Percentiles rank a stretch among this genome's conserved stretches.
Evolutionary conservation across 1,284 basidiomycete species (phyloP).

Genomic region (Ustilago bromivora): DNA sequence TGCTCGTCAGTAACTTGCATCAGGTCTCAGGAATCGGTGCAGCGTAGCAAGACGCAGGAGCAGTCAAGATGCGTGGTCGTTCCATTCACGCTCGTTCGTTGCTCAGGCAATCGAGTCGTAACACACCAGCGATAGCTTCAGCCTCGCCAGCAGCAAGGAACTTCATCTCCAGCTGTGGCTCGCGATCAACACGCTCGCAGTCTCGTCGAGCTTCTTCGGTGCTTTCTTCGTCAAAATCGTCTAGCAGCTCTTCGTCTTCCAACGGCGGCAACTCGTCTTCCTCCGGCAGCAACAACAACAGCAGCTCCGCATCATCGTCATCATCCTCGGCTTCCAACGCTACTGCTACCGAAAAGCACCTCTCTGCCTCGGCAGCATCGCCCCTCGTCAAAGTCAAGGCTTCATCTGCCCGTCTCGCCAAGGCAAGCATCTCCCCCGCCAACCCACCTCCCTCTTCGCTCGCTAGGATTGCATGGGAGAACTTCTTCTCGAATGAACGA

Average conservation of each 20-base stretch:
- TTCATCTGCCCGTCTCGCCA: constrained; percentile 20
- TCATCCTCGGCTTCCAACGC: constrained; percentile 32
- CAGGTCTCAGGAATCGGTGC: constrained; percentile 8
- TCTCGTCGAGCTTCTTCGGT: constrained; percentile 36
- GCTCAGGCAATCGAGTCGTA: constrained; percentile 34
- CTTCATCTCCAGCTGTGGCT: constrained; percentile 40
- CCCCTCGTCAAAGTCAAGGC: constrained; percentile 35
- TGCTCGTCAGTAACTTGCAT: constrained; percentile 15
- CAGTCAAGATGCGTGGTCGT: constrained; percentile 44
- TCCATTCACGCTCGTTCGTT: constrained; percentile 48
- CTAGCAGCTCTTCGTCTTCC: constrained; percentile 25
- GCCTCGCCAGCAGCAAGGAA: constrained; percentile 17
- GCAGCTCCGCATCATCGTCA: constrained; percentile 34
- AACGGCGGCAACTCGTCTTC: constrained; percentile 35
- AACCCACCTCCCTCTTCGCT: constrained; percentile 54
- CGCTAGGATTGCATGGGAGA: constrained; percentile 47
- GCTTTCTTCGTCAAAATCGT: constrained; percentile 44
- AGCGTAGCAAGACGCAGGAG: constrained; percentile 10
- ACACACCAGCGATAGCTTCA: constrained; percentile 25
- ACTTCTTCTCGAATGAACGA: constrained; percentile 53
- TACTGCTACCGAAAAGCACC: constrained; percentile 19
- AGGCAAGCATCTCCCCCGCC: constrained; percentile 28
- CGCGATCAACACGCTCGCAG: constrained; percentile 30
- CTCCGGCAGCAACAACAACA: constrained; percentile 22
- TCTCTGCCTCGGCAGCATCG: constrained; percentile 19